A percentile compares a stretch with the other conserved stretches of the same genome.
phyloP scores from a whole-genome alignment of 768 basidiomycete species.

The Mycena rosella region DNA sequence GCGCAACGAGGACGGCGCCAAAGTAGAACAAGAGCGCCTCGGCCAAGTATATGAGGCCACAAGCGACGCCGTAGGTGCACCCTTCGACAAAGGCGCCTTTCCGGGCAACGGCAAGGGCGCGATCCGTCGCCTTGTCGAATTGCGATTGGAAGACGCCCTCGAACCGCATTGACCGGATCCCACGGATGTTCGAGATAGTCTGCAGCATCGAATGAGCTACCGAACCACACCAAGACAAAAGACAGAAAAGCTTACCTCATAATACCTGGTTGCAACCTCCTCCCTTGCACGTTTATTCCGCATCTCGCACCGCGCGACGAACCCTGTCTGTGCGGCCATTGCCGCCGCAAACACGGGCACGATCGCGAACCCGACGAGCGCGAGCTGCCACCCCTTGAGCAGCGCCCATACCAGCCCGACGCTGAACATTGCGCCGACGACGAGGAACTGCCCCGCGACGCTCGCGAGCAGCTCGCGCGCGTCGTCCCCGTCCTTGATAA shows the following conservation, averaged over 20 bases:
- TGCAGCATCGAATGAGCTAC: constrained; percentile 42
- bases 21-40: constrained; percentile 27
- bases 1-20: constrained; percentile 21
- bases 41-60: constrained; percentile 21
- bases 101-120: constrained; percentile 76
- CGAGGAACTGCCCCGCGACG: constrained; percentile 77
- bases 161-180: constrained; percentile 90
- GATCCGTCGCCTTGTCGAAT: constrained; percentile 74
- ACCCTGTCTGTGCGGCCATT: constrained; percentile 80
- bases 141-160: constrained; percentile 75
- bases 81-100: constrained; percentile 40
- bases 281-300: constrained; percentile 90
- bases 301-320: constrained; percentile 79
- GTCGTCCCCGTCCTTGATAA: constrained; percentile 94
- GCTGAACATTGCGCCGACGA: constrained; percentile 84
- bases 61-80: constrained; percentile 21
- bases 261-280: constrained; percentile 86
- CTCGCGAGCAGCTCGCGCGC: constrained; percentile 81
- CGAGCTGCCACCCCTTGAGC: constrained; percentile 90
- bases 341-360: constrained; percentile 84
- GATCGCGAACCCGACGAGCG: constrained; percentile 89
- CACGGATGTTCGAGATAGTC: constrained; percentile 86
- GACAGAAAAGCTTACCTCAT: constrained; percentile 70
- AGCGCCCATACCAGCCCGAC: constrained; percentile 93
- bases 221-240: constrained; percentile 19